phyloP scores from a whole-genome alignment of 345 rosid species.

The Triadica sebifera region DNA sequence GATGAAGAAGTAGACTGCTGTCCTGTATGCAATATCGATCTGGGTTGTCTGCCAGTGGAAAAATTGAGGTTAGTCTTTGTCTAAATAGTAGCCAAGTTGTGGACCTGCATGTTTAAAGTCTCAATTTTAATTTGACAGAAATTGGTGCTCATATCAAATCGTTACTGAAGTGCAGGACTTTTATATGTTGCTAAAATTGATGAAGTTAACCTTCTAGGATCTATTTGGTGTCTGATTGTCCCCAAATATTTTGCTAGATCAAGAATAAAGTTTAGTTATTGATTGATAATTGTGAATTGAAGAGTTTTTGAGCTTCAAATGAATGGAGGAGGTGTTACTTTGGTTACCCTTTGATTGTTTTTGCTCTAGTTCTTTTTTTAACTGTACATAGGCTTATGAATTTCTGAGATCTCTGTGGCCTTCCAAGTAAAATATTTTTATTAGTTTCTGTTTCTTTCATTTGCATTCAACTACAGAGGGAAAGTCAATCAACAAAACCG shows the following conservation, averaged over 20 bases:
- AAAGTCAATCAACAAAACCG: neutral
- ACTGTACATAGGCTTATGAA: too few species aligned
- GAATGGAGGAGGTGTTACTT: neutral
- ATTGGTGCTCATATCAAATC: neutral
- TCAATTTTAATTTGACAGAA: neutral
- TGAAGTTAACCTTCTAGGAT: constrained; percentile 1
- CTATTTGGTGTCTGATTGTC: neutral
- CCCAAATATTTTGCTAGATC: neutral
- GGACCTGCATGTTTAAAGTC: neutral
- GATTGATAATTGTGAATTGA: neutral
- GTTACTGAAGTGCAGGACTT: neutral
- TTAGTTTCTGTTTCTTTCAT: neutral
- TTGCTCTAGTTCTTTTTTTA: neutral
- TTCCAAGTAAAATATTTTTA: neutral
- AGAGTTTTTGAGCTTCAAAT: neutral
- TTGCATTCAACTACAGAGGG: neutral
- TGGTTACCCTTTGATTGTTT: neutral
- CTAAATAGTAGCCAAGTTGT: neutral
- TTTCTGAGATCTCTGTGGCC: neutral
- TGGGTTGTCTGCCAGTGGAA: constrained; percentile 64
- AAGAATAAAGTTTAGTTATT: neutral
- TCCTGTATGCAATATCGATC: constrained; percentile 68
- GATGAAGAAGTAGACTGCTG: constrained; percentile 65
- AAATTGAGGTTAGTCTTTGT: constrained; percentile 51
- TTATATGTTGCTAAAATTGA: neutral